These are phyloP conservation scores for Melampsora larici-populina DNA, from an alignment of 1,284 basidiomycete species.

Conservation along the genomic window DNA sequence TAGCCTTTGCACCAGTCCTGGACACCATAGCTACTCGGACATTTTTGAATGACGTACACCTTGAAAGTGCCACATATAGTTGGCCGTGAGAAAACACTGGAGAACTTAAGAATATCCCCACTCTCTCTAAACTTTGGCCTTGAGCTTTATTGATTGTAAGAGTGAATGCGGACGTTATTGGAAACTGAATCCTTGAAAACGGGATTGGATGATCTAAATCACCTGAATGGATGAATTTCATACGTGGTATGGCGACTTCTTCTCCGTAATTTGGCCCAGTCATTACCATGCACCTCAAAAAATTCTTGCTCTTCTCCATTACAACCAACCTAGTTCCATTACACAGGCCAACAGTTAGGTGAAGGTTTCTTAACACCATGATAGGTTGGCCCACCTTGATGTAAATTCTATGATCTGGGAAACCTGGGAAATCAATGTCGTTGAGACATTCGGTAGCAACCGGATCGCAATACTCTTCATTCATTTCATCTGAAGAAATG, in stretches of 20 bases:
- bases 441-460: too few species aligned
- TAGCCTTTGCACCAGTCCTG: too few species aligned
- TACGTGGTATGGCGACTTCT: not conserved
- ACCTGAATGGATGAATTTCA: not conserved
- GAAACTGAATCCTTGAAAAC: too few species aligned
- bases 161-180: not conserved
- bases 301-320: not conserved
- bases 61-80: constrained; percentile 15
- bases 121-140: not conserved
- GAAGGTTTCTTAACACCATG: not conserved
- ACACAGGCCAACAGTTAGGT: not conserved
- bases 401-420: too few species aligned
- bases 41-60: too few species aligned
- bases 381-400: not conserved
- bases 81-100: too few species aligned
- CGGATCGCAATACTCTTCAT: too few species aligned
- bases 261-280: not conserved
- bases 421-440: too few species aligned
- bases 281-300: not conserved
- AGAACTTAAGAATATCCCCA: not conserved
- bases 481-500: too few species aligned
- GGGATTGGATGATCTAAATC: not conserved
- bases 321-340: not conserved
- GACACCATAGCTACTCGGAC: too few species aligned
- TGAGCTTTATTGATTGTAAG: constrained; percentile 13